Percentiles rank a stretch among this genome's conserved stretches.
Conservation (phyloP, 352 stramenopile genomes). For the Globisporangium okanoganense region DNA sequence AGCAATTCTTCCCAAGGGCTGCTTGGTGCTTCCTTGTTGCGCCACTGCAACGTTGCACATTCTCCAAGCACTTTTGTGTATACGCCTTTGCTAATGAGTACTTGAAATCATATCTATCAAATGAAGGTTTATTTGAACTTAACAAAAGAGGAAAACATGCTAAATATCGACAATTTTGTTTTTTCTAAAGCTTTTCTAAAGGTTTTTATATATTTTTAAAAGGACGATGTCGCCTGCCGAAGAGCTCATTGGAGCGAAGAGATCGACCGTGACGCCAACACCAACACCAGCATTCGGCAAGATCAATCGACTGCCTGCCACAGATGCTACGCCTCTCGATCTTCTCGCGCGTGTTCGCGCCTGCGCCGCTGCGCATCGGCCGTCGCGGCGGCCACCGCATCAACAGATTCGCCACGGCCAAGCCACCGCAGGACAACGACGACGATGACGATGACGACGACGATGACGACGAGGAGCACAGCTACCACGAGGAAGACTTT, state of each 20-base stretch:
- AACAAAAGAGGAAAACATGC: no score
- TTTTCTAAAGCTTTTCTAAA: no score
- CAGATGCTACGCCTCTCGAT: slow-evolving; percentile 61
- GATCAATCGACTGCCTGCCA: background rate
- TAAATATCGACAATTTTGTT: no score
- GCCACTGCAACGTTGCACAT: no score
- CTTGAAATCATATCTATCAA: no score
- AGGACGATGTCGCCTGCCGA: no score
- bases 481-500: slow-evolving; percentile 41
- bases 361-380: slow-evolving; percentile 33
- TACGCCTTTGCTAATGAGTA: no score
- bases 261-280: background rate
- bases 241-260: slow-evolving; percentile 9
- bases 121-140: no score
- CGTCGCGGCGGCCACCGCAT: slow-evolving; percentile 19
- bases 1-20: background rate
- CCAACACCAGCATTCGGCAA: background rate
- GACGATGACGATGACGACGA: slow-evolving; percentile 29
- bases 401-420: slow-evolving; percentile 12
- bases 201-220: no score
- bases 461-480: slow-evolving; percentile 29
- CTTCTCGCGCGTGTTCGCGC: slow-evolving; percentile 44
- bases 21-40: no score
- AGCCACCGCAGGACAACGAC: slow-evolving; percentile 4
- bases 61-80: no score